Conservation (phyloP, 805 yeast species). For the Brettanomyces bruxellensis region DNA sequence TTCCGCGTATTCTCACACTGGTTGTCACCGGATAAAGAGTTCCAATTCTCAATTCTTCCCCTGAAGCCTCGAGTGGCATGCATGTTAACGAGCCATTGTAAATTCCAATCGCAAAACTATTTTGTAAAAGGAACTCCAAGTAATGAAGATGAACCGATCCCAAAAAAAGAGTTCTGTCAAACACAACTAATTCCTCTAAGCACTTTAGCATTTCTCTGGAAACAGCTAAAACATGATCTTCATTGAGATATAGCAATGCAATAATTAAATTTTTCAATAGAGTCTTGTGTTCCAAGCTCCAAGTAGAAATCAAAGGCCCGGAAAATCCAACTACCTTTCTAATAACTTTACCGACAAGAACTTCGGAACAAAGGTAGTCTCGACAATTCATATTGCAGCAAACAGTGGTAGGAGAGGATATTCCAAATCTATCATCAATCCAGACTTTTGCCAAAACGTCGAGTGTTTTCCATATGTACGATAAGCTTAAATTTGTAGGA, state of each 20-base stretch:
- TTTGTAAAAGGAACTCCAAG: conserved; percentile 23
- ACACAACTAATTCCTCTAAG: conserved; percentile 38
- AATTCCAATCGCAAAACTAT: conserved; percentile 27
- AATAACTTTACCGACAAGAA: conserved; percentile 34
- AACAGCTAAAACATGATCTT: conserved; percentile 24
- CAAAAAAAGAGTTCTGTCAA: conserved; percentile 31
- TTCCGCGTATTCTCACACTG: conserved; percentile 17
- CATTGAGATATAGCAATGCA: conserved; percentile 28
- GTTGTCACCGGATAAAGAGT: conserved; percentile 22
- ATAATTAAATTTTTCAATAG: conserved; percentile 29
- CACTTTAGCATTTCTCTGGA: conserved; percentile 31
- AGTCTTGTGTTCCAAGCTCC: conserved; percentile 21
- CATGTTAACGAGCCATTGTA: conserved; percentile 13
- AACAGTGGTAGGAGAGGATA: conserved; percentile 31
- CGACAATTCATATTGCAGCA: conserved; percentile 42
- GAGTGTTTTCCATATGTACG: conserved; percentile 35
- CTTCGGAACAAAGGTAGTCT: conserved; percentile 31
- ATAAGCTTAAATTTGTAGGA: conserved; percentile 18
- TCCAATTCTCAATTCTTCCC: too few species aligned
- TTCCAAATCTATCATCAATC: conserved; percentile 41
- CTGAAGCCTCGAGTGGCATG: conserved; percentile 13
- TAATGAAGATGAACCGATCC: conserved; percentile 20
- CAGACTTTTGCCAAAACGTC: conserved; percentile 29
- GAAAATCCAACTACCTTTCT: conserved; percentile 37
- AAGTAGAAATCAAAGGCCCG: conserved; percentile 46